Conservation (phyloP, 306 rosid species). For the Glycyrrhiza uralensis region DNA sequence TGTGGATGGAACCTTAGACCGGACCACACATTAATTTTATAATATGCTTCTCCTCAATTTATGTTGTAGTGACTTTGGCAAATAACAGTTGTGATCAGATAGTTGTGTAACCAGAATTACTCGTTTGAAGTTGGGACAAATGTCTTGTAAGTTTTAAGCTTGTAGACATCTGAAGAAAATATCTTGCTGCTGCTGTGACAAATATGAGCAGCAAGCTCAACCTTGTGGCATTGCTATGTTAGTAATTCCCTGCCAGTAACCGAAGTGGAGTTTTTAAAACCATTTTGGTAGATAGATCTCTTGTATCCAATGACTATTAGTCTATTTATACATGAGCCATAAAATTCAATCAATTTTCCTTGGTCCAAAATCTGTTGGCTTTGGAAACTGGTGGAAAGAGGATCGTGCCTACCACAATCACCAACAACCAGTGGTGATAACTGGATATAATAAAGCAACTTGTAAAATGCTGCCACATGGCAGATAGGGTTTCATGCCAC, state of each 20-base stretch:
- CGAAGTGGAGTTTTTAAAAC: neutral
- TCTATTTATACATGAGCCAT: neutral
- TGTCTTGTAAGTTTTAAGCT: neutral
- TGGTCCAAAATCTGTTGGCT: neutral
- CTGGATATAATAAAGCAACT: constrained; percentile 16
- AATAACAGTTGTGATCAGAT: neutral
- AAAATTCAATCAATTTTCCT: neutral
- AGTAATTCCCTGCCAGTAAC: neutral
- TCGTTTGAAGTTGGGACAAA: neutral
- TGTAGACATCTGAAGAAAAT: neutral
- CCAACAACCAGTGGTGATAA: constrained; percentile 25
- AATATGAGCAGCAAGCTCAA: constrained; percentile 1
- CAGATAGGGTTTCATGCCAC: constrained; percentile 41
- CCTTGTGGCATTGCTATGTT: neutral
- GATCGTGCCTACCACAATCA: constrained; percentile 37
- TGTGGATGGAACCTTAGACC: neutral
- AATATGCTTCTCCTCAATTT: neutral
- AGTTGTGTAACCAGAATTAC: neutral
- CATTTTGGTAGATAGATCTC: neutral
- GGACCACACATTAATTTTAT: neutral
- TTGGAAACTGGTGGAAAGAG: neutral
- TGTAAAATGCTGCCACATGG: constrained; percentile 46
- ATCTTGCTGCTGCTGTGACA: neutral
- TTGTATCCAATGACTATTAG: neutral
- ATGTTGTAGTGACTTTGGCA: neutral